These are phyloP conservation scores for Penicillium lividum DNA, from an alignment of 495 filamentous ascomycete species.

Conservation along the genomic window DNA sequence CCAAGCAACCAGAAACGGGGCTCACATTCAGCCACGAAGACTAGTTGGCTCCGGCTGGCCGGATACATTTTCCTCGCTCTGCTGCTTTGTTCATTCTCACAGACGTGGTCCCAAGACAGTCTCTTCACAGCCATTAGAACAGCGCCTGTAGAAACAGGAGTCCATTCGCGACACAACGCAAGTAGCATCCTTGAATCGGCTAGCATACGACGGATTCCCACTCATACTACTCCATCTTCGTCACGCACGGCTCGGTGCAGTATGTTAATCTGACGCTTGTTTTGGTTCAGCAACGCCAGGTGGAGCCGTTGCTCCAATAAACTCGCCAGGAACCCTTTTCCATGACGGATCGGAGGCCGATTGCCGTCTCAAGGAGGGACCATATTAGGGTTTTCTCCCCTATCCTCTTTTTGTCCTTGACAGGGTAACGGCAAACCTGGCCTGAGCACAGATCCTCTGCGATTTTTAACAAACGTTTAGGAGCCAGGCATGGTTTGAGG, in stretches of 20 bases:
- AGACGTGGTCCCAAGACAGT: not conserved
- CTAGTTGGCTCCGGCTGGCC: not conserved
- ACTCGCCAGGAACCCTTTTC: slow-evolving; percentile 31
- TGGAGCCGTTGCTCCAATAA: slow-evolving; percentile 31
- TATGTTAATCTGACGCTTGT: slow-evolving; percentile 8
- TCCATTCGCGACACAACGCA: not conserved
- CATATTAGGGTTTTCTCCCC: slow-evolving; percentile 11
- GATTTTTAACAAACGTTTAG: not conserved
- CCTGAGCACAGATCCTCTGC: not conserved
- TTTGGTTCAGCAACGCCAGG: not conserved
- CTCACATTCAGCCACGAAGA: not conserved
- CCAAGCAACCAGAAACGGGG: not conserved
- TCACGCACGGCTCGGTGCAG: not conserved
- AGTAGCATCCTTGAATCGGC: not conserved
- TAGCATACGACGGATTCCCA: not conserved
- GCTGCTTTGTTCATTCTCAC: not conserved
- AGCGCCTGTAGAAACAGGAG: not conserved
- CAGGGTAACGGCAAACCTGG: not conserved
- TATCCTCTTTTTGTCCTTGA: slow-evolving; percentile 5
- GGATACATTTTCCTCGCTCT: not conserved
- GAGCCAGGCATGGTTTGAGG: not conserved
- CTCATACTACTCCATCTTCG: not conserved
- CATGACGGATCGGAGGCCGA: slow-evolving; percentile 22
- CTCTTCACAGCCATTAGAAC: not conserved
- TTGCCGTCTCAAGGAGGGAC: slow-evolving; percentile 20